Conservation (phyloP, 352 stramenopile species). For the Pythium sukuiense region DNA sequence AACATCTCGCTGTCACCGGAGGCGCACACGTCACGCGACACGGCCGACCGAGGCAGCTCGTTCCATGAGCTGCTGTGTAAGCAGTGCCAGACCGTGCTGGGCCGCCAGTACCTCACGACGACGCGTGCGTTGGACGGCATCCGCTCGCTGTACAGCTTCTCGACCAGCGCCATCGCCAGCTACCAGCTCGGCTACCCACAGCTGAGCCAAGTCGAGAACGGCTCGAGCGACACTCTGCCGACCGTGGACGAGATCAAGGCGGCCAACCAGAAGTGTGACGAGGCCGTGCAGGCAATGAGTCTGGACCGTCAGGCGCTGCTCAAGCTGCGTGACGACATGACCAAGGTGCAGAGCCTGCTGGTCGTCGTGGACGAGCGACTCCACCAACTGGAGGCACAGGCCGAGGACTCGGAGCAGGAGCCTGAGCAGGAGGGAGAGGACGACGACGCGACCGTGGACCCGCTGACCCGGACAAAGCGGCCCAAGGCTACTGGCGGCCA, state of each 20-base stretch:
- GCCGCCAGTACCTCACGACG: constrained; percentile 77
- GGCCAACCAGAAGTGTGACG: constrained; percentile 34
- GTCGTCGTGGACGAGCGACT: constrained; percentile 74
- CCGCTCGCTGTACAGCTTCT: constrained; percentile 71
- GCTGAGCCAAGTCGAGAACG: constrained; percentile 28
- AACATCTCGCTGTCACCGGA: constrained; percentile 53
- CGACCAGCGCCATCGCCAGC: constrained; percentile 66
- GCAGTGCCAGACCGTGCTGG: constrained; percentile 79
- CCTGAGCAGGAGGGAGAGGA: constrained; percentile 22
- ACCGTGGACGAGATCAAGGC: constrained; percentile 31
- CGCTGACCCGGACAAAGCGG: background rate
- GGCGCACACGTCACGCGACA: constrained; percentile 49
- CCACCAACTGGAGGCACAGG: constrained; percentile 54
- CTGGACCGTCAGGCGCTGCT: constrained; percentile 50
- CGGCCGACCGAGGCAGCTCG: constrained; percentile 61
- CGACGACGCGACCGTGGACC: background rate
- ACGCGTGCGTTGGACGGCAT: constrained; percentile 58
- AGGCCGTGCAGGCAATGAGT: constrained; percentile 40
- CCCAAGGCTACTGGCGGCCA: constrained; percentile 3
- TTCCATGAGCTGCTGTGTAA: constrained; percentile 78
- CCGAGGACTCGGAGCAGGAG: constrained; percentile 44
- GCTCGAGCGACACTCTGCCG: constrained; percentile 14
- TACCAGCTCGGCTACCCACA: constrained; percentile 78
- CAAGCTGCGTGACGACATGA: constrained; percentile 68
- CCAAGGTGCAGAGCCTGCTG: constrained; percentile 76